Base-by-base conservation (phyloP, 2,329 filamentous ascomycete species). In the Fusarium pseudograminearum region DNA sequence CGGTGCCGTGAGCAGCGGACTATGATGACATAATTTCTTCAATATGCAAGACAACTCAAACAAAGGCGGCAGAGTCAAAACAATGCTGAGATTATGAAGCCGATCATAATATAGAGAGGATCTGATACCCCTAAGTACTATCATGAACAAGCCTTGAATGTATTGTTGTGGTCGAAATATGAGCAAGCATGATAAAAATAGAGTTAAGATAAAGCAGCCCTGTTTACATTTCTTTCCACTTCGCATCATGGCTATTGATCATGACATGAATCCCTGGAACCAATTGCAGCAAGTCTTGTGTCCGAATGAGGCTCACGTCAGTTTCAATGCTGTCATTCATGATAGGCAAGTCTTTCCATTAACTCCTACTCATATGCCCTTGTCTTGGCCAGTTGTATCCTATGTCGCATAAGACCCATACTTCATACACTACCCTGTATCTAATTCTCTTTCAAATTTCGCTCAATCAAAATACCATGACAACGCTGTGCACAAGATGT, bases 1-100 rank as follows among this genome's bases (percentile, higher is more conserved):
- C 69, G 61, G 72, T 62, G 71, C 72, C 73, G 73, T 59, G 14
- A 53, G 24, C 12, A 45, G 28, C 15, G 7, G 28, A 11, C 11
- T 16, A 38, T 67, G 69, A 67, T 70, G 72, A 74, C 72, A 73
- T 74, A 74, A 74, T 65, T 57, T 20, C 15, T 52, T 20, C 5
- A 8, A 28, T 20, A 16, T n/a, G 11, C 18, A 52, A 30, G n/a
- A 41, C 48, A 28, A 40, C 30, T 16, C 16, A n/a, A 14, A 22
- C n/a, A 3, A n/a, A 52, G 48, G n/a, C n/a, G 38, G 33, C 8
- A 16, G 31, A 18, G 46, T 51, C 4, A 52, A 24, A 22, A 5
- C 22, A 36, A 31, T 41, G 14, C 5, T 31, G 9, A 16, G 6
- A 47, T 15, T 11, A 52, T 30, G 10, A 22, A 20, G 7, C 16